Base-by-base conservation (phyloP, 352 stramenopile genomes). In the Pythium volutum region DNA sequence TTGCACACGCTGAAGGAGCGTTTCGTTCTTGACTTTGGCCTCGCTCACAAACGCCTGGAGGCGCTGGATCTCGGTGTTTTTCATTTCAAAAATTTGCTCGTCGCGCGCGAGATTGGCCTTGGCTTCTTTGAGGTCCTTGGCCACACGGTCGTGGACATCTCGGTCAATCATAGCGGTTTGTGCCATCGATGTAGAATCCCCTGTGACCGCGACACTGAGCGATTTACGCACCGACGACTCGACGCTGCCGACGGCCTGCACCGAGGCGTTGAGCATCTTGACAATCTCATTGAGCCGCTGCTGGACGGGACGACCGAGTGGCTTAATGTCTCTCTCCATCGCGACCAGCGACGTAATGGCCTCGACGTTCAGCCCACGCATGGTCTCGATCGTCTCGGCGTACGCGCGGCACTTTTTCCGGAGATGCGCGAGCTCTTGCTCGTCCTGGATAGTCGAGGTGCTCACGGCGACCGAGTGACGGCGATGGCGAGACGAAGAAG, bases 31-130 rank as follows among this genome's bases (percentile, higher is more conserved):
- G 5, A 65, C 59, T 31, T 94, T 91, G 23, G 82, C 81, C 29
- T 89, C 74, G 2, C 72, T 57, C 10, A 92, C 46, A 14, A 86
- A 70, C 0, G 62, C 61, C 42, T 95, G 85, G 3, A 91, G 49
- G 25, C 69, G 64, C 36, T 91, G 71, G 31, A 94, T 87, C 36
- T 94, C 83, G 2, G 64, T 39, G 50, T 89, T 91, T 39, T 94
- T 93, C 75, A 90, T 87, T 55, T 91, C 81, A 52, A 94, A 94
- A 53, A 94, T 92, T 61, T 94, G 76, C 27, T 91, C 82, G 46
- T 94, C 82, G 47, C 81, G 77, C 1, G 71, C 70, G 43, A 94
- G 65, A 46, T 94, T 82, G 9, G 70, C 73, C 36, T 87, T 87
- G 5, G 84, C 81, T 36, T 76, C 66, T 27, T 84, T 79, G 12